These are phyloP conservation scores for Starmerella cellae DNA, from an alignment of 805 yeast species.

Conservation along the genomic window DNA sequence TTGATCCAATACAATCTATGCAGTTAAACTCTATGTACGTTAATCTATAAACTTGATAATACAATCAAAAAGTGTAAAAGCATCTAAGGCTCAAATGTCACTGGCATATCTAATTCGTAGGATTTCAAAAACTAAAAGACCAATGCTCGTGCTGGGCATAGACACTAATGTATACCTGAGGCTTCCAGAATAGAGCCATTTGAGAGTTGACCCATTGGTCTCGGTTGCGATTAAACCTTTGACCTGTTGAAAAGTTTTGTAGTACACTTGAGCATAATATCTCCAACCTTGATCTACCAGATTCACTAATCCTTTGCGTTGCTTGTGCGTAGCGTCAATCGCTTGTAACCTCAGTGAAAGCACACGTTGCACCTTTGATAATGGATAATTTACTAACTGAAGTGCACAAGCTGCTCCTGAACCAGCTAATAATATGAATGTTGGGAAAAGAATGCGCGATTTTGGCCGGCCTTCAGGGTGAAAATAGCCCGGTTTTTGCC, in stretches of 20 bases:
- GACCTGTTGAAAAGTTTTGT: conserved; percentile 57
- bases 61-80: too few relatives aligned
- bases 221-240: conserved; percentile 37
- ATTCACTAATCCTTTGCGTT: conserved; percentile 6
- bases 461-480: conserved; percentile 23
- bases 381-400: conserved; percentile 70
- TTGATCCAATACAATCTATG: too few relatives aligned
- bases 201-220: conserved; percentile 43
- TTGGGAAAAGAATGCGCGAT: conserved; percentile 42
- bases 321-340: conserved; percentile 41
- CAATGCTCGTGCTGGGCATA: conserved; percentile 81
- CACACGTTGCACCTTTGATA: conserved; percentile 63
- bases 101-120: conserved; percentile 37
- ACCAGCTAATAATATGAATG: conserved; percentile 70
- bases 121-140: conserved; percentile 71
- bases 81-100: too few relatives aligned
- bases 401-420: conserved; percentile 71
- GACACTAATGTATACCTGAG: conserved; percentile 55
- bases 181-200: conserved; percentile 71
- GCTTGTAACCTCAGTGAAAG: conserved; percentile 73
- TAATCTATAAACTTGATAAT: too few relatives aligned
- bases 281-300: conserved; percentile 21
- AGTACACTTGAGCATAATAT: conserved; percentile 63
- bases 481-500: conserved; percentile 22
- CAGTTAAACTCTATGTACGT: too few relatives aligned